Conservation (phyloP, 75 land plant species). For the Chamaecyparis obtusa region DNA sequence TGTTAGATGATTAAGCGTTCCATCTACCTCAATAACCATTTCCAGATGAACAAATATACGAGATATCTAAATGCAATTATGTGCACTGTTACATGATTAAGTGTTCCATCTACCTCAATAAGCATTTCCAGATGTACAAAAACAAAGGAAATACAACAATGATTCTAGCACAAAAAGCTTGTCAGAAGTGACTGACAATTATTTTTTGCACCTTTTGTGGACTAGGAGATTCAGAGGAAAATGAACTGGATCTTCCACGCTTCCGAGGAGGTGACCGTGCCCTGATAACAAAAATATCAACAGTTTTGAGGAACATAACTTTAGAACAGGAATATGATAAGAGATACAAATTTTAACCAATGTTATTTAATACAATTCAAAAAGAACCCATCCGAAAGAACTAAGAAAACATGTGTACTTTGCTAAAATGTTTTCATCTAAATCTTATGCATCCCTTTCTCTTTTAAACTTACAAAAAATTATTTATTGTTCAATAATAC, state of each 20-base stretch:
- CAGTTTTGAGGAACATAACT: no score
- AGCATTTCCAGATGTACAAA: no score
- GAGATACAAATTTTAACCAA: not conserved
- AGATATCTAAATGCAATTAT: not conserved
- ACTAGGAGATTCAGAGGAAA: not conserved
- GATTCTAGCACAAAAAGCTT: not conserved
- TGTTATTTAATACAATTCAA: not conserved
- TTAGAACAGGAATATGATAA: no score
- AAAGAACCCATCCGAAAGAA: not conserved
- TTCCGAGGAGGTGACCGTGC: constrained; percentile 1
- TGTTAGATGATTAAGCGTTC: no score
- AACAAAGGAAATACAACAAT: not conserved
- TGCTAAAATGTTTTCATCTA: no score
- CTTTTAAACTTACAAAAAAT: not conserved
- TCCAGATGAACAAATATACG: not conserved
- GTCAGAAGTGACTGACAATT: not conserved
- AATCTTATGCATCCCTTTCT: not conserved
- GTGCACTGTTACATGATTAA: not conserved
- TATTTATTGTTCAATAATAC: not conserved
- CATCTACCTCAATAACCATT: no score
- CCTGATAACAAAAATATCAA: not conserved
- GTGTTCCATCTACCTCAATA: not conserved
- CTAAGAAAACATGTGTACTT: not conserved
- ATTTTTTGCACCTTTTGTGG: constrained; percentile 2
- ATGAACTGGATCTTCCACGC: constrained; percentile 11